Percentiles rank a stretch among this genome's conserved stretches.
Evolutionary conservation across 139 green algal species (phyloP).

Genomic region (Trebouxia sp.): DNA sequence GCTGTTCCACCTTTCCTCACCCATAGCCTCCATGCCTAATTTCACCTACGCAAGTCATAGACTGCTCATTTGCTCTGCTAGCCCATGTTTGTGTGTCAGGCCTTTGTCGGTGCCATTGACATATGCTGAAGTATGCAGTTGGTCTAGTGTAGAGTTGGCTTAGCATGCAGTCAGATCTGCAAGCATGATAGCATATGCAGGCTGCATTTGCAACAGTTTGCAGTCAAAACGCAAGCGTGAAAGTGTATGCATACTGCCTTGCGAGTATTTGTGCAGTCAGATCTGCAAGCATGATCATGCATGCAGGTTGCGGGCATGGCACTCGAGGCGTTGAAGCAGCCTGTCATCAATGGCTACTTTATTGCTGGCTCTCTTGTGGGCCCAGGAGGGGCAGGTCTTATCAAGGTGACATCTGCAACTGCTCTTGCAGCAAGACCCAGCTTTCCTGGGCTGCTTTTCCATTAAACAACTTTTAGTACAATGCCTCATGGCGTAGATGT

Average conservation of each 20-base stretch:
- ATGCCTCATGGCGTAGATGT: too few relatives aligned
- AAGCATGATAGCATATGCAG: neutral
- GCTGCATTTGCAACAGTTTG: neutral
- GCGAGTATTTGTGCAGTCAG: neutral
- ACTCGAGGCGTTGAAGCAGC: slow-evolving; percentile 84
- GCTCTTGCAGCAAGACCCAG: too few relatives aligned
- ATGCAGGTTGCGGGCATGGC: slow-evolving; percentile 64
- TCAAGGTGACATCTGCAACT: slow-evolving; percentile 56
- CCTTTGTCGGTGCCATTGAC: too few relatives aligned
- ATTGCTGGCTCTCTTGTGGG: slow-evolving; percentile 88
- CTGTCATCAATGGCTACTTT: slow-evolving; percentile 96
- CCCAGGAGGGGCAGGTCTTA: slow-evolving; percentile 82
- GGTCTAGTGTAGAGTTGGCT: too few relatives aligned
- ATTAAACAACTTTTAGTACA: too few relatives aligned
- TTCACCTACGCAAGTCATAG: too few relatives aligned
- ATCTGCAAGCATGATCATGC: neutral
- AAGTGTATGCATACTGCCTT: neutral
- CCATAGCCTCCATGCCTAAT: too few relatives aligned
- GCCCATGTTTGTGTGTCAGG: too few relatives aligned
- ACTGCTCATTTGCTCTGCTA: too few relatives aligned
- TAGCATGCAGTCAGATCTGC: neutral
- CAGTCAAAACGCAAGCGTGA: neutral
- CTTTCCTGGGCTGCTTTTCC: too few relatives aligned
- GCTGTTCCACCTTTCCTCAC: too few relatives aligned
- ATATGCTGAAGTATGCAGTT: too few relatives aligned